Evolutionary conservation across 2,329 filamentous ascomycete genomes (phyloP).

Genomic region (Geoglossum cookeanum): DNA sequence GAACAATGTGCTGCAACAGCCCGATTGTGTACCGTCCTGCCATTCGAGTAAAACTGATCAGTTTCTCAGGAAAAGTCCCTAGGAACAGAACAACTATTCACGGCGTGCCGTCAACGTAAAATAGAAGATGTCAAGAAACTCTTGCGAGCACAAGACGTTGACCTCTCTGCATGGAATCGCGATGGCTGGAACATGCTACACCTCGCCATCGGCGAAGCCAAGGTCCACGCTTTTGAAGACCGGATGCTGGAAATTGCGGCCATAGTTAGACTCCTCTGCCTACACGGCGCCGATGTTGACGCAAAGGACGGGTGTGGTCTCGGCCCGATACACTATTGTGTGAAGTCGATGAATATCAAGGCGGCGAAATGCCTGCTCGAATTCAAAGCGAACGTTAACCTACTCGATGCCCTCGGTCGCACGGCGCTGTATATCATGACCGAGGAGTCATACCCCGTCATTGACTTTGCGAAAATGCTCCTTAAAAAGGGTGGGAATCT

Average conservation of each 20-base stretch:
- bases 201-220: background rate
- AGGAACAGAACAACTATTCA: too few species aligned
- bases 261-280: background rate
- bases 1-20: too few species aligned
- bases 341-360: background rate
- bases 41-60: too few species aligned
- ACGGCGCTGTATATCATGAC: background rate
- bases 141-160: background rate
- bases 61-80: too few species aligned
- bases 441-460: background rate
- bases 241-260: background rate
- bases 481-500: background rate
- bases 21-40: too few species aligned
- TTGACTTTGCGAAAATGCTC: background rate
- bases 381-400: background rate
- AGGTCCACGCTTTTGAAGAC: background rate
- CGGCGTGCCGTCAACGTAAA: background rate
- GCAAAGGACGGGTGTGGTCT: background rate
- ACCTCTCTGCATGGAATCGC: background rate
- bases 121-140: background rate
- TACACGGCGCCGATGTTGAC: background rate
- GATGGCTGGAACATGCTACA: background rate
- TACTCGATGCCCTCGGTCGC: background rate
- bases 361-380: background rate
- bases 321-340: background rate